Base-by-base conservation (phyloP, 2,329 filamentous ascomycete genomes). In the Harringtonia aguacate region DNA sequence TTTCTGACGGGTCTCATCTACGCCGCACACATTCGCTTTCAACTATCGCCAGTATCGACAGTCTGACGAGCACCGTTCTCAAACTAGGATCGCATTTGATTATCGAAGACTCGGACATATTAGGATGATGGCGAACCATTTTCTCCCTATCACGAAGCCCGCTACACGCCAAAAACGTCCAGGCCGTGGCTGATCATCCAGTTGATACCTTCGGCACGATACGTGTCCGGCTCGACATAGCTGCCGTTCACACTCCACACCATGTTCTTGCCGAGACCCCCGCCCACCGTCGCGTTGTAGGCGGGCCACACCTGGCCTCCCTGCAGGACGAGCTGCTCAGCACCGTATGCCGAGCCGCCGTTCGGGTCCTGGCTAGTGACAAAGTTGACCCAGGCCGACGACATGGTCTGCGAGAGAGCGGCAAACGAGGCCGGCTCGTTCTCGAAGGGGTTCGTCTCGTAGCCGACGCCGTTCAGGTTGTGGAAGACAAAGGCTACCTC, bases 401-500 rank as follows among this genome's bases (percentile, higher is more conserved):
- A 63, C 67, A 76, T 75, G 50, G 68, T 54, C 36, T 64, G 56
- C 15, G 69, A 66, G 20, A 77, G 57, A 6, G 58, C 50, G 12
- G 59, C 46, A 46, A 64, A 70, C 2, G 61, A 63, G 41, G 64
- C 53, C 1, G 69, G 64, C 52, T 64, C 60, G 39, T 59, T 59
- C 22, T 50, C 61, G 34, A 70, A 65, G 1, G 67, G 67, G 45
- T 60, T 62, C 1, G 40, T 48, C 2, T 48, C 38, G 46, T 70
- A 73, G 2, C 72, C 72, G 3, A 58, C 46, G 1, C 72, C 74
- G 5, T 62, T 48, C 8, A 65, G 55, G 48, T 79, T 77, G 49
- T 73, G 55, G 41, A 78, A 72, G 8, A 77, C 72, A 48, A 74
- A 75, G 1, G 66, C 61, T 0, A 75, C 68, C 54, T 76, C 72